Conservation (phyloP, 1,139 yeast species). For the Zhuliangozyma blackwelliae region DNA sequence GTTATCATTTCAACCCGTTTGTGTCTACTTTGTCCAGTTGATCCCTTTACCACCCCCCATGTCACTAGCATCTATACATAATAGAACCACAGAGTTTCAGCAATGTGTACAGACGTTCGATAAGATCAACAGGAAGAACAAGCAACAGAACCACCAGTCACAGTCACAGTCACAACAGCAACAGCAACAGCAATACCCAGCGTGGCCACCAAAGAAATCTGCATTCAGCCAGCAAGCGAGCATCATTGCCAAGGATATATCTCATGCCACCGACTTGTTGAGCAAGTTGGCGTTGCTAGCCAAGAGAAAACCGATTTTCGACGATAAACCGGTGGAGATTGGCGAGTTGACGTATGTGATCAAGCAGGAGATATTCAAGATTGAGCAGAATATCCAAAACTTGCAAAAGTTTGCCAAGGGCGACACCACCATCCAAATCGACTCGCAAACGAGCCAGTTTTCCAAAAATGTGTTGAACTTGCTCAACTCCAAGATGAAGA, state of each 20-base stretch:
- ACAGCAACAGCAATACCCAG: slow-evolving; percentile 3
- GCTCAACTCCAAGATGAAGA: slow-evolving; percentile 83
- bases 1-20: no score
- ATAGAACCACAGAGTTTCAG: slow-evolving; percentile 81
- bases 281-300: slow-evolving; percentile 81
- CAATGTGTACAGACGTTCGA: slow-evolving; percentile 75
- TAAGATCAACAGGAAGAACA: slow-evolving; percentile 51
- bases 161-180: slow-evolving; percentile 10
- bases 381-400: slow-evolving; percentile 72
- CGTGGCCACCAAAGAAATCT: slow-evolving; percentile 35
- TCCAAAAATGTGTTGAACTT: slow-evolving; percentile 83
- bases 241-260: slow-evolving; percentile 81
- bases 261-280: slow-evolving; percentile 80
- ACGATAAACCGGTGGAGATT: slow-evolving; percentile 91
- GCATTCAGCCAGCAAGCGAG: slow-evolving; percentile 83
- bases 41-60: no score
- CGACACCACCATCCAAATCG: slow-evolving; percentile 42
- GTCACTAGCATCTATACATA: slow-evolving; percentile 41
- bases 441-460: slow-evolving; percentile 63
- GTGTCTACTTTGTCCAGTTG: no score
- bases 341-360: slow-evolving; percentile 89
- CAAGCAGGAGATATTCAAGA: slow-evolving; percentile 85
- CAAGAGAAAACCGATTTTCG: slow-evolving; percentile 86
- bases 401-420: slow-evolving; percentile 55
- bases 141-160: slow-evolving; percentile 19